Evolutionary conservation across 1,284 basidiomycete genomes (phyloP).

Genomic region (Fomitopsis pinicola): DNA sequence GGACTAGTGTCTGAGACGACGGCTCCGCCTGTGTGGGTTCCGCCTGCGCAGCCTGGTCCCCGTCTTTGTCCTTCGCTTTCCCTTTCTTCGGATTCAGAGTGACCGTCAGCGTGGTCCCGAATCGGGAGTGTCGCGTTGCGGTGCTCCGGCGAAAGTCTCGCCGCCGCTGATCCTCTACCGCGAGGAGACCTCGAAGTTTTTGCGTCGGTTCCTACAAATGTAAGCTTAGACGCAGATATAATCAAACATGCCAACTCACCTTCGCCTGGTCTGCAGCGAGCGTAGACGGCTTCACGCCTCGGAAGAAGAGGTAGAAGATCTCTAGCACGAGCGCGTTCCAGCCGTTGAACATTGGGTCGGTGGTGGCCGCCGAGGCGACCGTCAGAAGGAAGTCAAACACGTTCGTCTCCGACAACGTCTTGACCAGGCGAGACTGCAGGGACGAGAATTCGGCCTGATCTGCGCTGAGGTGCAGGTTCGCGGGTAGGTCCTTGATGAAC

Average conservation of each 20-base stretch:
- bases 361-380: constrained; percentile 70
- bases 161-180: constrained; percentile 62
- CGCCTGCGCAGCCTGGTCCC: background rate
- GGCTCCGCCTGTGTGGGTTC: constrained; percentile 11
- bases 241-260: constrained; percentile 36
- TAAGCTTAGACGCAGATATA: constrained; percentile 7
- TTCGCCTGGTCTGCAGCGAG: constrained; percentile 66
- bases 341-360: constrained; percentile 70
- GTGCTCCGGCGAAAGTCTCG: constrained; percentile 54
- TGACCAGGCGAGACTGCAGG: constrained; percentile 76
- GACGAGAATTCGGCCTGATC: constrained; percentile 74
- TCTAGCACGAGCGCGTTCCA: constrained; percentile 90
- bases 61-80: constrained; percentile 6
- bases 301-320: constrained; percentile 84
- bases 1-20: constrained; percentile 49
- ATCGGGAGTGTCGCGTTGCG: constrained; percentile 86
- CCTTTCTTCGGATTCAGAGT: constrained; percentile 57
- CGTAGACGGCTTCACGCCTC: constrained; percentile 64
- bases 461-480: constrained; percentile 62
- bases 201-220: constrained; percentile 56
- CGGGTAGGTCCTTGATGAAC: constrained; percentile 80
- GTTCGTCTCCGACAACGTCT: constrained; percentile 67
- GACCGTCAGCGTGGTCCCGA: constrained; percentile 88
- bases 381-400: constrained; percentile 79
- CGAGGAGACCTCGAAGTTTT: constrained; percentile 68